Evolutionary conservation across 805 yeast species (phyloP), one percentile per base, ranked within the genome.

Genomic region (Grigorovia humatica): DNA sequence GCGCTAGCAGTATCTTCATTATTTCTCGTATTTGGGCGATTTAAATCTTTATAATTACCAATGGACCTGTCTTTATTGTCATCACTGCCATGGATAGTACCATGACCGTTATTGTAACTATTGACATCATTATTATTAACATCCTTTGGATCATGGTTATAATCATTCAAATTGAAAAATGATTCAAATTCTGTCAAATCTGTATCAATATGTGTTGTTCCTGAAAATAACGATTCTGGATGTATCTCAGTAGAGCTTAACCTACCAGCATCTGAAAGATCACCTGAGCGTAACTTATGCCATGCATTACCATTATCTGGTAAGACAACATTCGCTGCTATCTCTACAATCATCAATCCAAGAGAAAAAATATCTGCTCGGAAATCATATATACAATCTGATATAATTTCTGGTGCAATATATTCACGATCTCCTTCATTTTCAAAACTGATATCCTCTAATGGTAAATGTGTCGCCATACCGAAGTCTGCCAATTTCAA

Each of bases 401-500:
- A 80, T 51, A 93, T 82, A 23, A 93, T 82, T 66, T 93, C 99
- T 1, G 99, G 99, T 0, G 99, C 98, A 69, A 93, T 93, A 68
- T 93, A 93, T 65, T 91, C 96, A 50, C 98, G 75, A 68, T 93
- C 99, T 29, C 99, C 99, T 70, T 93, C 99, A 58, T 96, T 79
- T 68, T 93, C 99, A 60, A 88, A 83, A 32, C 74, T 75, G 4
- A 61, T 61, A 35, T 64, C 76, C 47, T 79, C 79, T 18, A 82
- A 81, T 0, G 98, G 98, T 50, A 81, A 71, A 57, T 79, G 80
- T 2, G 96, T 79, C 6, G 97, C 96, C 75, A 93, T 80, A 9
- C 99, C 99, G 72, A 93, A 93, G 69, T 93, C 99, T 18, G 96
- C 99, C 62, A 93, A 85, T 71, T 91, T 93, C 60, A 93, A 76